Evolutionary conservation across 2,329 filamentous ascomycete genomes (phyloP).

Genomic region (Fusarium ramigenum): DNA sequence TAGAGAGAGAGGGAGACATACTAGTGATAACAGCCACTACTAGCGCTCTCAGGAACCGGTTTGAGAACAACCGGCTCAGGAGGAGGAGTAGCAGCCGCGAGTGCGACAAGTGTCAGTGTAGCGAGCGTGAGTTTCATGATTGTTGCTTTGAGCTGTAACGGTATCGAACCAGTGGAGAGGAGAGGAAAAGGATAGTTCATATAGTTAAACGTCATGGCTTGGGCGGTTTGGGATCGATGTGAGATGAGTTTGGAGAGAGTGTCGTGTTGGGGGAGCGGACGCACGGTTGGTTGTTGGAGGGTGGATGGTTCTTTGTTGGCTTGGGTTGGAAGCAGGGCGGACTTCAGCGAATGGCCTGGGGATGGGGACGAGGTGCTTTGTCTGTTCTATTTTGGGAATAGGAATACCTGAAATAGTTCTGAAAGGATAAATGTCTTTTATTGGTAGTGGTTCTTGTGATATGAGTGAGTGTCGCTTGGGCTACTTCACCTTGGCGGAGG

Average conservation of each 20-base stretch:
- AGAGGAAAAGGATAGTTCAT: background rate
- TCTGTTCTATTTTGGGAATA: background rate
- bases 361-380: background rate
- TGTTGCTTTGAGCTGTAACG: background rate
- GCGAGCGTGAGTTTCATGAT: conserved; percentile 19
- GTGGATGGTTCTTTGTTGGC: background rate
- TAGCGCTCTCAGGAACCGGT: background rate
- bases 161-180: background rate
- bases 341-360: too few relatives aligned
- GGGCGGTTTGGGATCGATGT: rapidly evolving
- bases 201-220: background rate
- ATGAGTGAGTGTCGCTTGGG: background rate
- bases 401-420: rapidly evolving
- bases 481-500: rapidly evolving
- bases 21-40: conserved; percentile 16
- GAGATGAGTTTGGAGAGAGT: background rate
- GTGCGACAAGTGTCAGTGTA: background rate
- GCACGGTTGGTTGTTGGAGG: background rate
- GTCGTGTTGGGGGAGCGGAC: background rate
- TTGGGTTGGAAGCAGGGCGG: background rate
- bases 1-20: background rate
- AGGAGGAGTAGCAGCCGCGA: background rate
- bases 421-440: background rate
- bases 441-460: background rate
- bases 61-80: background rate